Evolutionary conservation across 257 asterid species (phyloP), one percentile per base, ranked within the genome.

Genomic region (Rhazya stricta): DNA sequence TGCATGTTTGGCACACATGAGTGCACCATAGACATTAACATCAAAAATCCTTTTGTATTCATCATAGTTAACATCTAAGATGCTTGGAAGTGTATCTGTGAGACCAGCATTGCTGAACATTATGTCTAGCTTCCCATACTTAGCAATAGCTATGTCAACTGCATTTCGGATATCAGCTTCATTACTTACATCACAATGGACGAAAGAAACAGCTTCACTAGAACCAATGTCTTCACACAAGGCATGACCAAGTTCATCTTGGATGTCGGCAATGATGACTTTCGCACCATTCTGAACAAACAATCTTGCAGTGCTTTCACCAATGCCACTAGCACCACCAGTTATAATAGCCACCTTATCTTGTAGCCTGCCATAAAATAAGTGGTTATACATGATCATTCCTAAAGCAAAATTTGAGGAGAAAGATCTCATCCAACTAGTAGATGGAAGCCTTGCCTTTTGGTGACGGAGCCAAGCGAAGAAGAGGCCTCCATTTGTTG

Each of bases 291-390:
- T 77, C 7, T 57, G 48, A 10, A 51, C 61, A 37, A 83, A 87
- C 1, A 79, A 73, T 56, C 74, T 79, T 3, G 79, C 81, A 4
- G 82, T 60, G 19, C 68, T 66, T 37, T 79, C 83, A 3, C 89
- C 83, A 3, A 79, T 81, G 27, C 87, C 84, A 25, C 83, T 80
- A 5, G 88, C 90, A 12, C 85, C 88, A 9, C 86, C 90, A 4
- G 86, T 84, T 19, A 81, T 58, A 0, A 84, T 39, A 0, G 82
- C 83, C 6, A 84, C 83, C 73, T 84, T 86, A 36, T 86, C 83
- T 41, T 80, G 81, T 16, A 86, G 70, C 58, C 84, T 82, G 74
- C 16, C 76, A 70, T 54, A 16, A 9, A 58, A 30, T 27, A 11
- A 30, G 15, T n/a, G n/a, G n/a, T n/a, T n/a, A n/a, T n/a, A n/a